Evolutionary conservation across 2,329 filamentous ascomycete genomes (phyloP).

Genomic region (Myotisia sp.): DNA sequence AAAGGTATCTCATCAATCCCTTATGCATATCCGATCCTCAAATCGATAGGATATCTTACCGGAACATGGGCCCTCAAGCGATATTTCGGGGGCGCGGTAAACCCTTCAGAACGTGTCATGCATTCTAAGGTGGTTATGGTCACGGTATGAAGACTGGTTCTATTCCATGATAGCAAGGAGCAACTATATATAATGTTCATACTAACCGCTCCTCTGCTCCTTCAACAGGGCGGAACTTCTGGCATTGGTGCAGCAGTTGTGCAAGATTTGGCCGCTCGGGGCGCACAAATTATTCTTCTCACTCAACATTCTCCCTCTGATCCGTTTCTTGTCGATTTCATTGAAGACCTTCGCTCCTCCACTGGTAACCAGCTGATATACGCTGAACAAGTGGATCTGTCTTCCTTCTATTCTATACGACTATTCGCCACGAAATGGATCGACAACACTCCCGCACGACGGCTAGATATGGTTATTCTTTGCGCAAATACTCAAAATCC

Average conservation of each 20-base stretch:
- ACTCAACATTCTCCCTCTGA: slow-evolving; percentile 70
- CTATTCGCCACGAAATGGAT: slow-evolving; percentile 96
- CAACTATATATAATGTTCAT: slow-evolving; percentile 12
- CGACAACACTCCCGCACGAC: slow-evolving; percentile 76
- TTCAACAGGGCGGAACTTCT: slow-evolving; percentile 67
- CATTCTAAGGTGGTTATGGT: slow-evolving; percentile 89
- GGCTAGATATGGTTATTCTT: slow-evolving; percentile 80
- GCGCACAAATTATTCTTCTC: slow-evolving; percentile 81
- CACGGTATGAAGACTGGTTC: slow-evolving; percentile 46
- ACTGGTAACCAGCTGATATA: slow-evolving; percentile 82
- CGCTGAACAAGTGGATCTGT: slow-evolving; percentile 83
- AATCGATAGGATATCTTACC: slow-evolving; percentile 38
- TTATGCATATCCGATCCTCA: slow-evolving; percentile 39
- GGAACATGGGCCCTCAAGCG: slow-evolving; percentile 50
- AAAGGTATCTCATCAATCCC: slow-evolving; percentile 43
- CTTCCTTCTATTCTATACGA: slow-evolving; percentile 77
- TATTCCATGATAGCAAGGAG: no score
- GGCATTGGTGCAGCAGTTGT: slow-evolving; percentile 73
- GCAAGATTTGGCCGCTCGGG: slow-evolving; percentile 59
- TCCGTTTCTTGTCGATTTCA: slow-evolving; percentile 80
- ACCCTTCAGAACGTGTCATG: slow-evolving; percentile 66
- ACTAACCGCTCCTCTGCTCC: no score
- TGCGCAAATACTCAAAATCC: slow-evolving; percentile 69
- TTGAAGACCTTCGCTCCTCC: slow-evolving; percentile 66
- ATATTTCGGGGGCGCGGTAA: slow-evolving; percentile 62